Percentiles rank a stretch among this genome's conserved stretches.
Conservation (phyloP, 2,329 filamentous ascomycete species). For the Cladophialophora exuberans region DNA sequence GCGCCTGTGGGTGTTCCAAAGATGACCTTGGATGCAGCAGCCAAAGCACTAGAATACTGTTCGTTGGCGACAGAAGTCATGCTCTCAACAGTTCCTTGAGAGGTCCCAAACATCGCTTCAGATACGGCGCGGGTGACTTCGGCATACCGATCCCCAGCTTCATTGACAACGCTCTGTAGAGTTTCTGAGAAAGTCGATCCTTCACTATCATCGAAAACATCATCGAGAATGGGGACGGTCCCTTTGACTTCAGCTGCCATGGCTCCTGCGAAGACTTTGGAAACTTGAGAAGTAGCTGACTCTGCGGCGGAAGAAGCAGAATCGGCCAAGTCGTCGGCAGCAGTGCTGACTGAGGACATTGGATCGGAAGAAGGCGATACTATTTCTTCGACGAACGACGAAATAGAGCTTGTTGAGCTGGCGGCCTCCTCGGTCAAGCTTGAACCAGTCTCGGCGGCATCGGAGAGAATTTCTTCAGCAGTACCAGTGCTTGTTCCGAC, state of each 20-base stretch:
- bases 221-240: constrained; percentile 52
- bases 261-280: constrained; percentile 38
- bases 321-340: constrained; percentile 17
- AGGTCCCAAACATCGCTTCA: constrained; percentile 56
- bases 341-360: constrained; percentile 11
- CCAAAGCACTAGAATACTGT: constrained; percentile 60
- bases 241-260: constrained; percentile 55
- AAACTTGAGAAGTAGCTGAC: constrained; percentile 14
- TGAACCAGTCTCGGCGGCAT: constrained; percentile 14
- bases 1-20: constrained; percentile 54
- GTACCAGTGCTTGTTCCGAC: constrained; percentile 39
- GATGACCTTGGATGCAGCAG: constrained; percentile 60
- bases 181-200: constrained; percentile 54
- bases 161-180: constrained; percentile 54
- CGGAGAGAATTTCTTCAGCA: constrained; percentile 25
- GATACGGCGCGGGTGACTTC: constrained; percentile 60
- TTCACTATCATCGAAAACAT: constrained; percentile 53
- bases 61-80: constrained; percentile 59
- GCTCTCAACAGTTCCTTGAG: constrained; percentile 53
- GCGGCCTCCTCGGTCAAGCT: constrained; percentile 6
- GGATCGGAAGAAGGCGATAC: constrained; percentile 8
- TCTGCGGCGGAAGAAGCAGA: constrained; percentile 23
- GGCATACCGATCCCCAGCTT: constrained; percentile 56
- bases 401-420: constrained; percentile 12
- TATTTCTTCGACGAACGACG: constrained; percentile 15